These are phyloP conservation scores for Puccinia coronata DNA, from an alignment of 1,284 basidiomycete genomes.

Conservation along the genomic window DNA sequence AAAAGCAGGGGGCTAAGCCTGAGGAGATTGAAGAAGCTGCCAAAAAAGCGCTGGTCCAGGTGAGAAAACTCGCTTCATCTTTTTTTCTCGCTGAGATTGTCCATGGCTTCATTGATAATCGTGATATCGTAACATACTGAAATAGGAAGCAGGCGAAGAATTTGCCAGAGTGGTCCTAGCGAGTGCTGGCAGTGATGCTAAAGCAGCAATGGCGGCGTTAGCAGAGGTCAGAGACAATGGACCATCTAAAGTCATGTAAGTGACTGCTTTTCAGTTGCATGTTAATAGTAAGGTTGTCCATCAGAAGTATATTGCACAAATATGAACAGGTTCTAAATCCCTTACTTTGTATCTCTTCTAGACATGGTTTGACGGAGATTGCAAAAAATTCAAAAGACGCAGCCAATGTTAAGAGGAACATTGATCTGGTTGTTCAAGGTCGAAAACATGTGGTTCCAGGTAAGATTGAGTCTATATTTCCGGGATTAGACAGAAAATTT, in stretches of 20 bases:
- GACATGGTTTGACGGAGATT: not conserved
- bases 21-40: conserved; percentile 14
- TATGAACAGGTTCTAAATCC: not conserved
- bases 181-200: conserved; percentile 11
- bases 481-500: too few relatives aligned
- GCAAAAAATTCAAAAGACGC: not conserved
- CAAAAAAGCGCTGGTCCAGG: conserved; percentile 8
- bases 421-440: conserved; percentile 6
- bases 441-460: conserved; percentile 15
- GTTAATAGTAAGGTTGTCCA: not conserved
- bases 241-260: conserved; percentile 27
- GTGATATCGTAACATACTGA: not conserved
- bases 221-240: conserved; percentile 14
- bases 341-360: too few relatives aligned
- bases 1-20: not conserved
- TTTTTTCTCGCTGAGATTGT: not conserved
- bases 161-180: conserved; percentile 16
- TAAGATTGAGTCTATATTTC: not conserved
- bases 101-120: not conserved
- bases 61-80: not conserved
- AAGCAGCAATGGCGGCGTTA: conserved; percentile 27
- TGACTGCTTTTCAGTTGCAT: not conserved
- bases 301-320: not conserved
- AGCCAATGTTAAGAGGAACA: not conserved
- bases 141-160: conserved; percentile 14